Conservation (phyloP, 75 land plant genomes). For the Azolla pinnata region DNA sequence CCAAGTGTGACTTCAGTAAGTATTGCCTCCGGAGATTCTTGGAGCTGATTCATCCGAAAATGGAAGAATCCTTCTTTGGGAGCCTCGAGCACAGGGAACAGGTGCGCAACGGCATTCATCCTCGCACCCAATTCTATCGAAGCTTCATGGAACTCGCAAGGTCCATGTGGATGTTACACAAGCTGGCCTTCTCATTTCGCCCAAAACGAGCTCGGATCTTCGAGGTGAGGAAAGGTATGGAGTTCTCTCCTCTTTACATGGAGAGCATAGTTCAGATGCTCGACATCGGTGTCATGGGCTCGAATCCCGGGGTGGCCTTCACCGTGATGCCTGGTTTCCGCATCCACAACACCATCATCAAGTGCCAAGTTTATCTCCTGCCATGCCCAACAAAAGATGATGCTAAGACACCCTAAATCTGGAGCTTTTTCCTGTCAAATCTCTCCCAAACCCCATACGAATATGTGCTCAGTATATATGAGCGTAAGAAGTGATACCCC, state of each 20-base stretch:
- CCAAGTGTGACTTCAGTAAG: slow-evolving; percentile 61
- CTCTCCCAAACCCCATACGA: no score
- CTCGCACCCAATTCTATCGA: slow-evolving; percentile 69
- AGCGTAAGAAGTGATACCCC: no score
- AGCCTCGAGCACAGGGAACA: slow-evolving; percentile 73
- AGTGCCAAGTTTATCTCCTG: slow-evolving; percentile 50
- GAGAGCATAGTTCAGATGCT: slow-evolving; percentile 60
- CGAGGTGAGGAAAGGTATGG: slow-evolving; percentile 52
- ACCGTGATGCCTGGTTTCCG: slow-evolving; percentile 91
- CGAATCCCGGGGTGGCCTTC: slow-evolving; percentile 50
- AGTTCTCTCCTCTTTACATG: slow-evolving; percentile 84
- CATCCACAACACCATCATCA: slow-evolving; percentile 54
- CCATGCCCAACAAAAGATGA: no score
- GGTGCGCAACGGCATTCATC: slow-evolving; percentile 64
- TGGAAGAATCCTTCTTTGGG: slow-evolving; percentile 84
- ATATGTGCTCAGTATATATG: no score
- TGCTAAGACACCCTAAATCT: no score
- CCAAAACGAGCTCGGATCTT: slow-evolving; percentile 67
- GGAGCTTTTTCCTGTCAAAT: no score
- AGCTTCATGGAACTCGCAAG: slow-evolving; percentile 76
- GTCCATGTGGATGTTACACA: slow-evolving; percentile 75
- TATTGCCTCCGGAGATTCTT: slow-evolving; percentile 73
- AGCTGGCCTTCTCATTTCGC: slow-evolving; percentile 71
- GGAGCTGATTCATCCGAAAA: slow-evolving; percentile 61
- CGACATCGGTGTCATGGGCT: slow-evolving; percentile 22